Base-by-base conservation (phyloP, 345 rosid genomes). In the Tarenaya hassleriana region DNA sequence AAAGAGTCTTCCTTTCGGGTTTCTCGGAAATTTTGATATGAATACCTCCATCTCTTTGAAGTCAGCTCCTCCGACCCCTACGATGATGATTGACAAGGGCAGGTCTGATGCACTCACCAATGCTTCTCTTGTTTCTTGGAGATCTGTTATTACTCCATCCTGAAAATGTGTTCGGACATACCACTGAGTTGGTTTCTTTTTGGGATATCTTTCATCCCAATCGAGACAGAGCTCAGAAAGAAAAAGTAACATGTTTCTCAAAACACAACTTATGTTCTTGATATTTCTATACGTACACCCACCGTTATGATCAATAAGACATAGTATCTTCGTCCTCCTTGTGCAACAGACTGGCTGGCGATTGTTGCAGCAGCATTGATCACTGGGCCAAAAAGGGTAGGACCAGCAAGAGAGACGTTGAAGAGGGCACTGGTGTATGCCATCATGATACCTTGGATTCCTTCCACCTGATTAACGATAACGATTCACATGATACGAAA, bases 1-100 rank as follows among this genome's bases (percentile, higher is more conserved):
- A 34, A 38, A n/a, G n/a, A n/a, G n/a, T n/a, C n/a, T n/a, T 47
- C 34, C 13, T 1, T 32, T 6, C 7, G 10, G 34, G n/a, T 16
- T 19, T 24, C 18, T 14, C 33, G 47, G 16, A 41, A 46, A 20
- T 16, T 34, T 35, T 35, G 8, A 12, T 4, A 3, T 15, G 33
- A 40, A 11, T 71, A 86, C 97, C 98, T 91, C 96, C 98, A 91
- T 91, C 74, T 91, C 97, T 75, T 84, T 91, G 55, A 80, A 91
- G 69, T 91, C 98, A 11, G 98, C 98, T 73, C 98, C 98, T 64
- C 98, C 98, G 8, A 91, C 98, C 50, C 98, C 96, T 51, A 91
- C 89, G 35, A 91, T 84, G 40, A 91, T 83, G 67, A 91, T 86
- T 32, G 96, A 91, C 50, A 91, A 55, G 1, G 98, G 98, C 10